Evolutionary conservation across 306 rosid species (phyloP), one percentile per base, ranked within the genome.

Genomic region (Cotoneaster glaucophyllus): DNA sequence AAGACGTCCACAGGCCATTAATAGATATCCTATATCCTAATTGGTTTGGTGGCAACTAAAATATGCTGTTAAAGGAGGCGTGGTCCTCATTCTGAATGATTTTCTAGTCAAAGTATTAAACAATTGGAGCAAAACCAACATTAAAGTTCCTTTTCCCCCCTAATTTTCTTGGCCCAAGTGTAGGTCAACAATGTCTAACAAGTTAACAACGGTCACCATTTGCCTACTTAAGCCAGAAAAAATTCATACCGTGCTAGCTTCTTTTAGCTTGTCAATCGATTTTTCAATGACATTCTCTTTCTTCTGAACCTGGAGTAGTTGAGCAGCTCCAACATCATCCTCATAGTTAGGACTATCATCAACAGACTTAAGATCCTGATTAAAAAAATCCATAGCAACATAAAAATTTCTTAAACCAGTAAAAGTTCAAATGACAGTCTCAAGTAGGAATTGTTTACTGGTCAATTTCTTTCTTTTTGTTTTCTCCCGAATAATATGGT

Each of bases 251-350:
- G 88, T 88, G 84, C 93, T 81, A 48, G 97, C 77, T 92, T 92
- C 93, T 82, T 89, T 90, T 43, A 95, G 84, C 84, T 90, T 92
- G 82, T 82, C 88, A 31, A 92, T 22, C 63, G 97, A 92, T 78
- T 87, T 90, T 71, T 89, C 91, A 58, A 95, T 78, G 56, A 90
- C 67, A 71, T 85, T 84, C 83, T 84, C 96, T 78, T 86, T 90
- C 86, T 79, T 88, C 79, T 81, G 87, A 88, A 87, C 87, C 77
- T 74, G 87, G 72, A 73, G 83, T 67, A 95, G 26, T 79, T 82
- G 90, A 78, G 82, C 74, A 70, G 64, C 80, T 77, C 82, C 83
- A 61, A 75, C 56, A 76, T 71, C 88, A 64, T 70, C 82, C 69
- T 59, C 24, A 50, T 80, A 82, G 43, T 39, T 84, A 45, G 84